Conservation (phyloP, 2,329 filamentous ascomycete genomes). For the Ploettnerulaceae sp. region DNA sequence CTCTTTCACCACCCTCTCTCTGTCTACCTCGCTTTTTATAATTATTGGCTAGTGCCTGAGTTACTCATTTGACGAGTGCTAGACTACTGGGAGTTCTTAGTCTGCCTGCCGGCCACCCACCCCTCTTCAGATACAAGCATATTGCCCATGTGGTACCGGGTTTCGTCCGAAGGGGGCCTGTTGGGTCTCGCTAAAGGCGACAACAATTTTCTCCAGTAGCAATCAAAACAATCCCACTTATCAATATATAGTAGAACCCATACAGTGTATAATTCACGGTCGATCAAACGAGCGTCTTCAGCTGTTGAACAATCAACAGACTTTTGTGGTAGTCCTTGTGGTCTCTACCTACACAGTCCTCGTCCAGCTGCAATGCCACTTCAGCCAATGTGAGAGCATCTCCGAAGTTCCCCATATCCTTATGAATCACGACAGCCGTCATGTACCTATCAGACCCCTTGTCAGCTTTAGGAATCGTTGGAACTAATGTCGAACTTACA, state of each 20-base stretch:
- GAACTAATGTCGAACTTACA: conserved; percentile 13
- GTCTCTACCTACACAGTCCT: conserved; percentile 22
- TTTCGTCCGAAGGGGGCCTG: no score
- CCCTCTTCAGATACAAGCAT: no score
- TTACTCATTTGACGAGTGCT: no score
- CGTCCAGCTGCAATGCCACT: conserved; percentile 16
- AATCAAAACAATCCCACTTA: no score
- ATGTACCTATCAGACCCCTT: conserved; percentile 17
- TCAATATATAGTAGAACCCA: no score
- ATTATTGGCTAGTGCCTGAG: no score
- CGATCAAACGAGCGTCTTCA: background rate
- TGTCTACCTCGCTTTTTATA: no score
- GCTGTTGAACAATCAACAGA: conserved; percentile 4
- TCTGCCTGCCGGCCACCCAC: no score
- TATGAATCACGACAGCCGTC: conserved; percentile 16
- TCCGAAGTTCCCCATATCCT: conserved; percentile 4
- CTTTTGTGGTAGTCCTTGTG: conserved; percentile 17
- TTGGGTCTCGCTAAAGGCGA: no score
- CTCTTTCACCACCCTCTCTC: background rate
- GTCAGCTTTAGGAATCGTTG: background rate
- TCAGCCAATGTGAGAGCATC: conserved; percentile 17
- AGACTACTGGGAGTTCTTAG: no score
- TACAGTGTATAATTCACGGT: background rate
- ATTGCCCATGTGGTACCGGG: no score
- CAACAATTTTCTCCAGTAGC: no score